A percentile compares a stretch with the other conserved stretches of the same genome.
These are phyloP conservation scores for Quercus rubra DNA, from an alignment of 306 rosid genomes.

Conservation along the genomic window DNA sequence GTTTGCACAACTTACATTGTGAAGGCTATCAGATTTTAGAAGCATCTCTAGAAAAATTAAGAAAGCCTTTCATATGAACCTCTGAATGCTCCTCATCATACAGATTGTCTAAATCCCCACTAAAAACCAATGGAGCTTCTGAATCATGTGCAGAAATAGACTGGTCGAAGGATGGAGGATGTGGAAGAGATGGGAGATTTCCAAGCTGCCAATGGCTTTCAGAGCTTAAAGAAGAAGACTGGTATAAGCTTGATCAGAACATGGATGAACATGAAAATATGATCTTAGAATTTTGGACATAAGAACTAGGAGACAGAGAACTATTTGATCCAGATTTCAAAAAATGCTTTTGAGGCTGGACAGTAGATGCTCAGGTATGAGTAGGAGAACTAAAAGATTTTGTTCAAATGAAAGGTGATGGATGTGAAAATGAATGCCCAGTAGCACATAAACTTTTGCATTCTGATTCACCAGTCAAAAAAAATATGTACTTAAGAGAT, in stretches of 20 bases:
- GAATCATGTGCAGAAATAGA: constrained; percentile 23
- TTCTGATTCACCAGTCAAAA: constrained; percentile 23
- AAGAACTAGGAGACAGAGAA: constrained; percentile 19
- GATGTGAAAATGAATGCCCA: constrained; percentile 16
- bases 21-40: constrained; percentile 18
- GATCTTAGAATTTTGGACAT: constrained; percentile 10
- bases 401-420: constrained; percentile 30
- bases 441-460: constrained; percentile 15
- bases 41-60: constrained; percentile 19
- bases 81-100: constrained; percentile 30
- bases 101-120: constrained; percentile 11
- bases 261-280: constrained; percentile 36
- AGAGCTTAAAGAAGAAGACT: constrained; percentile 32
- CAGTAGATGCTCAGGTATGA: constrained; percentile 6
- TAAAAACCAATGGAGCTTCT: constrained; percentile 10
- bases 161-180: constrained; percentile 28
- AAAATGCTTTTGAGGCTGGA: constrained; percentile 9
- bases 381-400: constrained; percentile 17
- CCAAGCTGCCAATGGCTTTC: constrained; percentile 35
- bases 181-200: constrained; percentile 38
- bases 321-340: constrained; percentile 1
- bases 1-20: constrained; percentile 10
- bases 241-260: constrained; percentile 43
- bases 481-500: constrained; percentile 13
- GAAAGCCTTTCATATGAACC: constrained; percentile 32